Base-by-base conservation (phyloP, 306 rosid genomes). In the Cicer yamashitae region DNA sequence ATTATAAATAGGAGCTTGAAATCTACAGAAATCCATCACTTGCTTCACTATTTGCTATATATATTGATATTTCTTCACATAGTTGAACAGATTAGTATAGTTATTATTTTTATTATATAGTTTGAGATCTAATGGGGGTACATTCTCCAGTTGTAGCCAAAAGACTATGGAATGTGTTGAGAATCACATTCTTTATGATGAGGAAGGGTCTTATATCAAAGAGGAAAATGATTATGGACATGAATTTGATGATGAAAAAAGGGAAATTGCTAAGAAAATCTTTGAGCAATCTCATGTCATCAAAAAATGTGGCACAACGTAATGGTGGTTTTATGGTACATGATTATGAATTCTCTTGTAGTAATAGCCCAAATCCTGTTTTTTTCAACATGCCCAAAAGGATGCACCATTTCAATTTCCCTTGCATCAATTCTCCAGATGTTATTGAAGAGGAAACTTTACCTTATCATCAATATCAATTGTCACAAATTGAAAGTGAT, bases 311-410 rank as follows among this genome's bases (percentile, higher is more conserved):
- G 81, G 68, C 81, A 63, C 79, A 59, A 70, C 79, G 81, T 46
- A 69, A 8, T 64, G 80, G 84, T 54, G 52, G 70, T n/a, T 67
- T 45, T 45, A 46, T 45, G 72, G 47, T 80, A 47, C 89, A 88
- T 72, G 88, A 86, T n/a, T 86, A 88, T 30, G 92, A 88, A 25
- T 88, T 88, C 81, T 84, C 88, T 12, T 88, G 92, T 70, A 80
- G 87, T 41, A 86, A 84, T 65, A 86, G 86, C 37, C 90, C 92
- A 43, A 80, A 82, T 70, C 87, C 90, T 78, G 84, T 81, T 80
- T 80, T 84, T 82, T 75, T 56, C 87, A 82, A 80, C 64, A 48
- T 75, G 61, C 78, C 85, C 18, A 88, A 82, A 72, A 67, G 85
- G 17, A 82, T 78, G 50, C 81, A 84, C 11, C 74, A 79, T 73